These are phyloP conservation scores for Citrus inodora DNA, from an alignment of 345 rosid genomes.

Conservation along the genomic window DNA sequence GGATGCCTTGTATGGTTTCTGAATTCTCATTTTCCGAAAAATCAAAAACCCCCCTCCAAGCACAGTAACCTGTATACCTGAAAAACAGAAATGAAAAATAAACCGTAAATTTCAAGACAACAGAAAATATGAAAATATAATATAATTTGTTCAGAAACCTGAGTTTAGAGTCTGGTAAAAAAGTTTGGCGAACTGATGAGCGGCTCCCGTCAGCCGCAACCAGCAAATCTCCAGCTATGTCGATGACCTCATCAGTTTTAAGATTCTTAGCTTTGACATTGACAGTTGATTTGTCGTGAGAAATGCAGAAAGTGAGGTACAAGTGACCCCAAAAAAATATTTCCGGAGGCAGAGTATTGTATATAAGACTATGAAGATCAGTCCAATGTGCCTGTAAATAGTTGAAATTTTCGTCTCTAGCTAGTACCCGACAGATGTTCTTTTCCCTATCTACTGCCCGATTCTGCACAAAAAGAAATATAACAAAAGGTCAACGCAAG, in stretches of 20 bases:
- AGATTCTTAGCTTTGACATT: constrained; percentile 44
- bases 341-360: constrained; percentile 37
- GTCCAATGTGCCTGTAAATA: constrained; percentile 70
- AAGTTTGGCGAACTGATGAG: constrained; percentile 55
- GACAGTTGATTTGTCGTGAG: constrained; percentile 43
- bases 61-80: constrained; percentile 74
- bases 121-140: too few species aligned
- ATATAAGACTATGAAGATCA: constrained; percentile 58
- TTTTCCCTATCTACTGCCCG: constrained; percentile 34
- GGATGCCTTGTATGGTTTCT: constrained; percentile 35
- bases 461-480: constrained; percentile 34
- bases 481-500: not conserved
- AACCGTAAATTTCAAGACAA: too few species aligned
- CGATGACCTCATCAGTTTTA: constrained; percentile 38
- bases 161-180: constrained; percentile 53
- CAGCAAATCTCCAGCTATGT: constrained; percentile 55
- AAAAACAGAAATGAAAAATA: not conserved
- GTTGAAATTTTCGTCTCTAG: constrained; percentile 60
- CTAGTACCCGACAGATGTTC: constrained; percentile 29
- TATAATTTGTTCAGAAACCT: constrained; percentile 34
- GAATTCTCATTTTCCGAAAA: constrained; percentile 48
- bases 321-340: constrained; percentile 64
- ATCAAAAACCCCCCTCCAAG: constrained; percentile 75
- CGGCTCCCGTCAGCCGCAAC: constrained; percentile 78
- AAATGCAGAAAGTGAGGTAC: constrained; percentile 43